Base-by-base conservation (phyloP, 352 stramenopile species). In the Thraustochytrium sp. region DNA sequence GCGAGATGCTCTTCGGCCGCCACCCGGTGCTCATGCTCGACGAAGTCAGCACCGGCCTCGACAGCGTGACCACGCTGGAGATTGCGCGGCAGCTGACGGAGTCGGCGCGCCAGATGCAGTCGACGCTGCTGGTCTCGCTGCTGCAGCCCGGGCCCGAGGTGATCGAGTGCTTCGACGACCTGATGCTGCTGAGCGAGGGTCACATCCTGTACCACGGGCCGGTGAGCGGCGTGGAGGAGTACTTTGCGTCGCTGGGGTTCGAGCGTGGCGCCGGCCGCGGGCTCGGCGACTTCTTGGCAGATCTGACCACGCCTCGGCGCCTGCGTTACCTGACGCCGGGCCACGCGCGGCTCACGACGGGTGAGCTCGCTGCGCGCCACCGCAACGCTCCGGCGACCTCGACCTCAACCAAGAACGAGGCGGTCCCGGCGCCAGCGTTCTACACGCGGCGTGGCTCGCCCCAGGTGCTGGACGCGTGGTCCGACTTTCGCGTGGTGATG, bases 141-240 rank as follows among this genome's bases (percentile, higher is more conserved):
- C 84, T 96, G 31, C 89, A 97, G 86, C 94, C 94, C n/a, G 88
- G 93, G n/a, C 93, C 93, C 0, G 94, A 98, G 85, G 93, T 96
- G 18, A 95, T 96, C 48, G 90, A 91, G 21, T 87, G 97, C 29
- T 98, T 98, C 86, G 95, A 98, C 86, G 89, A 98, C 77, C 90
- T 98, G 8, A 88, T 98, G 36, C 89, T 98, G 84, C 80, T 98
- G 36, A 93, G 95, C 85, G 90, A 96, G 80, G 95, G 95, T 3
- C 88, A 92, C 63, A 84, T 98, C 65, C 90, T 98, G 29, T 98
- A 97, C 85, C 92, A 95, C 53, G 95, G 94, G 4, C 92, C 89
- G 11, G 85, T 89, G 0, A 5, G 13, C 5, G 16, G 16, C 0
- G 82, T 44, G 1, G 23, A 48, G 16, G 3, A 42, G 23, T 72